Base-by-base conservation (phyloP, 441 rosid genomes). In the Aleurites moluccanus region DNA sequence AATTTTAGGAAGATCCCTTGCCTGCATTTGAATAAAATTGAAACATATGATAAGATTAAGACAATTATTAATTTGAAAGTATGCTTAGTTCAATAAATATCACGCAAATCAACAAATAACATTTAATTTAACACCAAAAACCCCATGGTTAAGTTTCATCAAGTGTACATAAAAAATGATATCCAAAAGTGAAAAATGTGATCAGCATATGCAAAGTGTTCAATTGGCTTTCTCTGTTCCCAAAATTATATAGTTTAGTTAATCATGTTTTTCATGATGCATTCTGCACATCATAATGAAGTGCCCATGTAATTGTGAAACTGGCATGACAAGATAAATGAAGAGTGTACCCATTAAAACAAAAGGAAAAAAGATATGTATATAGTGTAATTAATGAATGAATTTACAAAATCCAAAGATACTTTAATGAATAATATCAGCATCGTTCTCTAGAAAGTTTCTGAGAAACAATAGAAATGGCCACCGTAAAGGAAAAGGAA, bases 1-100 rank as follows among this genome's bases (percentile, higher is more conserved):
- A 81, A 88, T 67, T 84, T 81, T 91, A 7, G 97, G 85, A 77
- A 93, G 92, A 87, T 95, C 98, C 87, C 99, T 88, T 33, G 99
- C 98, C 99, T 95, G 87, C 77, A 84, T 66, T 77, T 59, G 53
- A 67, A 63, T 74, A 70, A 70, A 72, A 59, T 35, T 15, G 67
- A 69, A 64, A 30, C 45, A 56, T 10, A 33, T 33, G 9, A 38
- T 38, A 38, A 6, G 67, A 62, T 35, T 57, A 23, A 69, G 73
- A 70, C 64, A 64, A 56, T 20, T 35, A 52, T 21, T 2, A 49
- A 35, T 25, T 38, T 67, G 49, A 52, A 47, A 62, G 2, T 4
- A 25, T 55, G 47, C 38, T 38, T 33, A 33, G 16, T 52, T 27
- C 52, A 20, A 56, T 15, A 65, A 47, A 38, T 5, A 6, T 47